phyloP scores from a whole-genome alignment of 1,284 basidiomycete genomes.

The Lentinus polychrous region DNA sequence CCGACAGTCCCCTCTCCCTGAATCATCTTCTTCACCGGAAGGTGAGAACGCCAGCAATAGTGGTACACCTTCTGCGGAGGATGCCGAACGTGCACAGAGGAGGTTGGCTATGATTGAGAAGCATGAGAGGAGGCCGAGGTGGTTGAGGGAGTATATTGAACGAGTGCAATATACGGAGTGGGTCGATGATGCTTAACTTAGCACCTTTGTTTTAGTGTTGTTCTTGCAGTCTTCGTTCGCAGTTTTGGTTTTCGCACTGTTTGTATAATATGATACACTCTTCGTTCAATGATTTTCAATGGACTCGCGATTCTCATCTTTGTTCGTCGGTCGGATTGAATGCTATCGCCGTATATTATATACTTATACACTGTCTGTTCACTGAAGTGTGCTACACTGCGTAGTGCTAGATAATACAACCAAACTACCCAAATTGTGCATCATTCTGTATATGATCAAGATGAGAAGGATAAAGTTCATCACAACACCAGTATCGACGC shows the following conservation, averaged over 20 bases:
- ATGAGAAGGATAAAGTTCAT: background rate
- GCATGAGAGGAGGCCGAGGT: constrained; percentile 46
- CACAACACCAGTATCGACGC: constrained; percentile 47
- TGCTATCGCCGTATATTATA: no score
- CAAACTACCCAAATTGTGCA: no score
- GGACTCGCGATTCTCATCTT: no score
- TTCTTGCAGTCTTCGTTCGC: no score
- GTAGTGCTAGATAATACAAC: no score
- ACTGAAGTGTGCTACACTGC: no score
- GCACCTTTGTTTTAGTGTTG: no score
- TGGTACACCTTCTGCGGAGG: constrained; percentile 16
- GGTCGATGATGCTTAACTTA: constrained; percentile 48
- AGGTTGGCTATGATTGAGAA: constrained; percentile 38
- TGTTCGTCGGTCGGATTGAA: no score
- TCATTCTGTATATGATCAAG: background rate
- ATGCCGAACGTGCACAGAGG: constrained; percentile 24
- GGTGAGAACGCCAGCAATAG: constrained; percentile 17
- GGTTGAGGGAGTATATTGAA: constrained; percentile 61
- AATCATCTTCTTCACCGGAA: constrained; percentile 14
- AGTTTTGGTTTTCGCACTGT: no score
- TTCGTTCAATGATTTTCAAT: no score
- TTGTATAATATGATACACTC: no score
- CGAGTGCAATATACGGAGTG: constrained; percentile 61
- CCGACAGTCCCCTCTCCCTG: constrained; percentile 28
- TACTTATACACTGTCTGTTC: no score